These are phyloP conservation scores for Ophiocordyceps camponoti-floridani DNA, from an alignment of 2,329 filamentous ascomycete species.

Conservation along the genomic window DNA sequence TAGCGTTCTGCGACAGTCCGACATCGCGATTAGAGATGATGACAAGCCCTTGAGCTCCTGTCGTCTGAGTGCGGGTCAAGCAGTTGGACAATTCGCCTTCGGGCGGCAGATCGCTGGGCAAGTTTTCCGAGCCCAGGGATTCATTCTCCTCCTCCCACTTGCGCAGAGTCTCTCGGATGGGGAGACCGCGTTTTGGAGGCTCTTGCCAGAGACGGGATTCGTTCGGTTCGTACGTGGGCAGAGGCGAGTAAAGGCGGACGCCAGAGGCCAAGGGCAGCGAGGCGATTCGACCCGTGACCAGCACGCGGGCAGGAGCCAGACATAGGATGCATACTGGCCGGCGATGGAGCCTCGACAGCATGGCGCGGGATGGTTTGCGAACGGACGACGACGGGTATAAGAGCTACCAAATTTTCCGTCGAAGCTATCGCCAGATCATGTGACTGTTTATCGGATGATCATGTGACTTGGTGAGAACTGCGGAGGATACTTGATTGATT, in stretches of 20 bases:
- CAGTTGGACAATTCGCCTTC: constrained; percentile 12
- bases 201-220: neutral
- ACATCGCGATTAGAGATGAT: neutral
- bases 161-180: constrained; percentile 10
- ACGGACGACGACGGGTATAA: too few species aligned
- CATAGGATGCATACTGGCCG: neutral
- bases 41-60: constrained; percentile 14
- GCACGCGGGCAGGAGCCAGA: neutral
- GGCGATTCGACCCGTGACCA: neutral
- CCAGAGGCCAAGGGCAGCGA: neutral
- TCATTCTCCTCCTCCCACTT: constrained; percentile 22
- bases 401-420: too few species aligned
- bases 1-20: neutral
- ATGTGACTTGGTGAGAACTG: neutral
- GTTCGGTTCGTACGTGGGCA: neutral
- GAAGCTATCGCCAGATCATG: too few species aligned
- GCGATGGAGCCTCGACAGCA: neutral
- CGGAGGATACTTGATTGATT: too few species aligned
- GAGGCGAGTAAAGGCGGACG: neutral
- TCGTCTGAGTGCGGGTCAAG: constrained; percentile 15
- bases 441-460: neutral
- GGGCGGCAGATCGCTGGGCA: constrained; percentile 10
- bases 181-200: neutral
- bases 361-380: neutral
- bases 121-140: constrained; percentile 4